Conservation (phyloP, 2,329 filamentous ascomycete genomes). For the Fusarium pininemorale region DNA sequence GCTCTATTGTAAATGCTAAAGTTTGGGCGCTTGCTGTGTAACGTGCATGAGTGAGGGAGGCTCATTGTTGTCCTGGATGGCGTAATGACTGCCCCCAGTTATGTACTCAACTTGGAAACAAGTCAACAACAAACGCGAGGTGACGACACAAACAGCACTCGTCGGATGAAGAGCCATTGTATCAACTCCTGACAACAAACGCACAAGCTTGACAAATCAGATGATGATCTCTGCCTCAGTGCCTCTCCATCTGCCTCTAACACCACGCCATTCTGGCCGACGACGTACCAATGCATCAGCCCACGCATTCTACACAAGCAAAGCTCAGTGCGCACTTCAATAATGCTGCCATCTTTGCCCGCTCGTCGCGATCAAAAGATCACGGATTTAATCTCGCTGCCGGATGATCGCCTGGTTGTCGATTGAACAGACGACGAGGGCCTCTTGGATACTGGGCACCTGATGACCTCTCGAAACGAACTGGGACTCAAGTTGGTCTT, state of each 20-base stretch:
- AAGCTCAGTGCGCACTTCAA: accelerated
- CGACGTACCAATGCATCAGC: too few species aligned
- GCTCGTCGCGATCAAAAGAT: accelerated
- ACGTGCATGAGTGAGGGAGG: accelerated
- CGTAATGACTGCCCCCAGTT: not conserved
- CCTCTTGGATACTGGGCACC: too few species aligned
- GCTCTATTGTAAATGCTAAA: accelerated
- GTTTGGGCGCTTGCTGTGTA: too few species aligned
- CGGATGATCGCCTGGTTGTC: too few species aligned
- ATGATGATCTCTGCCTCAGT: too few species aligned
- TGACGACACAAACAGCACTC: not conserved
- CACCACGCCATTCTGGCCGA: not conserved
- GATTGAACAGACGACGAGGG: accelerated
- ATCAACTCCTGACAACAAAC: not conserved
- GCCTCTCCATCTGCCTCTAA: not conserved
- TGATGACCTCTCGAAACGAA: accelerated
- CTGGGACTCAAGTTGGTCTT: accelerated
- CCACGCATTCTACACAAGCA: accelerated
- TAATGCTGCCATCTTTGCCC: accelerated
- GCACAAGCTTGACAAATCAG: not conserved
- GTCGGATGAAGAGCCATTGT: too few species aligned
- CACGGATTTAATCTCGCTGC: too few species aligned
- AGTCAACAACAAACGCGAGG: not conserved
- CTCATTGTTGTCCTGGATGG: not conserved
- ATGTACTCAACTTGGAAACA: not conserved